Conservation (phyloP, 2,329 filamentous ascomycete genomes). For the Penicillium griseofulvum region DNA sequence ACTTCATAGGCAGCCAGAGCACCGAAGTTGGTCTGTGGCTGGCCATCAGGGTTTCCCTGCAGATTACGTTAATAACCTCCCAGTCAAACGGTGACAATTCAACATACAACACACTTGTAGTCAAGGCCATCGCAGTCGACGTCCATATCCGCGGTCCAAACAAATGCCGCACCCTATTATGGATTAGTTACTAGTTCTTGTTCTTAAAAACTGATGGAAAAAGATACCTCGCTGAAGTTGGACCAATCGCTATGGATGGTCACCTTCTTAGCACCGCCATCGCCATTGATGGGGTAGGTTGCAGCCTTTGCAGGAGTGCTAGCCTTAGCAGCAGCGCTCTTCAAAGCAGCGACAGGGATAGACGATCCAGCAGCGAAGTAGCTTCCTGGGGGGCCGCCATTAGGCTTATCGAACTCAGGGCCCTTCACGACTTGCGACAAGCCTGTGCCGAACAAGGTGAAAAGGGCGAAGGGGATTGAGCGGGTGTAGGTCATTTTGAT, state of each 20-base stretch:
- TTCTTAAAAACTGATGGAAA: background rate
- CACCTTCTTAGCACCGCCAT: slow-evolving; percentile 16
- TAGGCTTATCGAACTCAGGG: slow-evolving; percentile 22
- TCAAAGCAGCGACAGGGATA: slow-evolving; percentile 25
- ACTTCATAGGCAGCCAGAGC: slow-evolving; percentile 33
- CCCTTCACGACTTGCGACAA: slow-evolving; percentile 20
- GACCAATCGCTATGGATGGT: slow-evolving; percentile 33
- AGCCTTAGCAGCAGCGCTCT: slow-evolving; percentile 25
- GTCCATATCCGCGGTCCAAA: slow-evolving; percentile 34
- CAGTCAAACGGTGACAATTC: background rate
- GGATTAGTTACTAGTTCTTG: background rate
- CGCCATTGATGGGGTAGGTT: slow-evolving; percentile 25
- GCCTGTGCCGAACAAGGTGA: slow-evolving; percentile 1
- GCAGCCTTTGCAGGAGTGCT: slow-evolving; percentile 22
- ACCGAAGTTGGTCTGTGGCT: slow-evolving; percentile 28
- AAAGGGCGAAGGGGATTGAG: slow-evolving; percentile 1
- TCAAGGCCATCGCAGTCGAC: slow-evolving; percentile 35
- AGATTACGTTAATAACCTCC: background rate
- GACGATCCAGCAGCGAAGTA: slow-evolving; percentile 28
- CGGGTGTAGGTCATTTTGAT: slow-evolving; percentile 1
- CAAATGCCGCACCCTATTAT: slow-evolving; percentile 27
- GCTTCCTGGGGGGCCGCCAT: slow-evolving; percentile 23
- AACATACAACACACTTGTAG: slow-evolving; percentile 25
- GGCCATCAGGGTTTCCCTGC: slow-evolving; percentile 31
- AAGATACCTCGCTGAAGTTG: slow-evolving; percentile 19